These are phyloP conservation scores for Saturnispora serradocipensis DNA, from an alignment of 805 yeast genomes.

Conservation along the genomic window DNA sequence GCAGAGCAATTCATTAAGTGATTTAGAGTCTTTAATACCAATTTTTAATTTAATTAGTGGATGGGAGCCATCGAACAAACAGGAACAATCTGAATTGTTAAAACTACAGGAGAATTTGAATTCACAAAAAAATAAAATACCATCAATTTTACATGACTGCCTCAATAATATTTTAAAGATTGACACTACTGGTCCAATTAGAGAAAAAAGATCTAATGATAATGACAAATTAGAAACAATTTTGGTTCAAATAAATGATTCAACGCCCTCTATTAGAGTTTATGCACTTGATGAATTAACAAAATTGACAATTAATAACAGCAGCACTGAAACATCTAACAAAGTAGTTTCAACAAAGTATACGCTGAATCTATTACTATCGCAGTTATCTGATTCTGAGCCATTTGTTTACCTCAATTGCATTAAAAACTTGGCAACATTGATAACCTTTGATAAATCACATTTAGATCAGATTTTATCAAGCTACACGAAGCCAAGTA, in stretches of 20 bases:
- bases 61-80: not conserved
- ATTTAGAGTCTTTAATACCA: constrained; percentile 23
- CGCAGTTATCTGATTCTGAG: constrained; percentile 65
- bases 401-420: constrained; percentile 83
- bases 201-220: constrained; percentile 15
- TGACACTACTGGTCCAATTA: not conserved
- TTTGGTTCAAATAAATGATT: constrained; percentile 59
- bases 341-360: constrained; percentile 26
- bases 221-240: constrained; percentile 49
- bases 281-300: constrained; percentile 68
- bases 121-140: not conserved
- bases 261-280: constrained; percentile 75
- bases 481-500: constrained; percentile 8
- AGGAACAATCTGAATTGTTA: constrained; percentile 7
- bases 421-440: constrained; percentile 63
- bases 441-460: constrained; percentile 37
- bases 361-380: constrained; percentile 52
- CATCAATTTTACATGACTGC: constrained; percentile 1
- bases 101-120: constrained; percentile 9
- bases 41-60: constrained; percentile 8
- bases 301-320: constrained; percentile 33
- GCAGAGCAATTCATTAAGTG: constrained; percentile 20
- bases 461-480: constrained; percentile 10
- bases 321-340: constrained; percentile 6
- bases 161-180: constrained; percentile 2